phyloP scores from a whole-genome alignment of 176 grass and related monocot genomes.

The Paspalum vaginatum region DNA sequence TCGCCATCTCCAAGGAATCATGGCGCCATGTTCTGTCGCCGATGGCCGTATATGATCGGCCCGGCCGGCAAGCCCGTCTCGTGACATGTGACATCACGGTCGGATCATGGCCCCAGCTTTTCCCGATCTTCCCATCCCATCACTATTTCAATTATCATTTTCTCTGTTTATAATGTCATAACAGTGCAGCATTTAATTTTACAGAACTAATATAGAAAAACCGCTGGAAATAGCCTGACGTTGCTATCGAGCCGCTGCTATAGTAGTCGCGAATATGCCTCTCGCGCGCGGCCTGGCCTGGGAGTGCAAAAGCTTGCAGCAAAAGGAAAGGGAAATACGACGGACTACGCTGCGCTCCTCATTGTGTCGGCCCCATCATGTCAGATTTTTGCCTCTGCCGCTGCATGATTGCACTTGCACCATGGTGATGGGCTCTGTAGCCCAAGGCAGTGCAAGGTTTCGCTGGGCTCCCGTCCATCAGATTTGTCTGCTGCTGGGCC shows the following conservation, averaged over 20 bases:
- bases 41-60: slow-evolving; percentile 12
- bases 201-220: too few species aligned
- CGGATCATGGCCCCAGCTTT: too few species aligned
- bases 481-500: too few species aligned
- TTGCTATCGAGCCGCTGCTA: too few species aligned
- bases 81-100: slow-evolving; percentile 44
- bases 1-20: slow-evolving; percentile 37
- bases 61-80: neutral
- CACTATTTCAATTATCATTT: too few species aligned
- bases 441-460: too few species aligned
- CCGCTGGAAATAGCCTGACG: too few species aligned
- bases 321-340: slow-evolving; percentile 44
- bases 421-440: neutral
- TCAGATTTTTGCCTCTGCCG: slow-evolving; percentile 26
- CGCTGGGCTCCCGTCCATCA: too few species aligned
- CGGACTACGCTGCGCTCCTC: slow-evolving; percentile 37
- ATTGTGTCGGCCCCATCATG: slow-evolving; percentile 45
- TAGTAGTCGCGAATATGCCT: slow-evolving; percentile 12
- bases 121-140: too few species aligned
- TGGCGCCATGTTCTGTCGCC: slow-evolving; percentile 34
- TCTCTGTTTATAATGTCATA: too few species aligned
- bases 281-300: neutral
- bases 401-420: slow-evolving; percentile 7
- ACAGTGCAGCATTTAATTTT: too few species aligned
- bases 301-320: slow-evolving; percentile 53